Evolutionary conservation across 2,329 filamentous ascomycete genomes (phyloP), one percentile per base, ranked within the genome.

Genomic region (Aspergillus texensis): DNA sequence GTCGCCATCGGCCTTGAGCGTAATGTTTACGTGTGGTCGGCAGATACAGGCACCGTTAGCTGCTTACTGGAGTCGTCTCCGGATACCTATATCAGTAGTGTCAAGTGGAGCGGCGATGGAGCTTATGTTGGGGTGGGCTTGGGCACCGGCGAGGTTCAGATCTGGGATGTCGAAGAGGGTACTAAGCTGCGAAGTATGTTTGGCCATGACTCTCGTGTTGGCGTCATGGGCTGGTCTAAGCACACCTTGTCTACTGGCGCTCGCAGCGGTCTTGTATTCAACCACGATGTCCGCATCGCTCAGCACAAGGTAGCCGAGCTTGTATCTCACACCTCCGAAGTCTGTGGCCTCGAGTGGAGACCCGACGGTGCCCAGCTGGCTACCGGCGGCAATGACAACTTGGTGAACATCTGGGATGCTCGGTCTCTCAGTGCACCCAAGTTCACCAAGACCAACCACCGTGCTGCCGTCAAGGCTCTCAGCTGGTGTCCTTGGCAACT

Each of bases 391-490:
- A 99, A 99, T 76, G 95, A 99, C 86, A 99, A 99, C 85, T 86
- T 99, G 61, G 95, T 99, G 70, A 96, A 92, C 74, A 99, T 99
- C 82, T 99, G 95, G 95, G 95, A 99, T 79, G 94, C 95, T 61
- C 93, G 95, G 57, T 95, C 93, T 10, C 86, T 99, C 64, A 89
- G 89, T 21, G 94, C 96, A 11, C 95, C 95, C 78, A 98, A 98
- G 83, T 98, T 98, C 85, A 95, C 93, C 81, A 99, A 99, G 89
- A 97, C 94, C 76, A 99, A 99, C 86, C 95, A 99, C 86, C 95
- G 95, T 81, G 95, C 95, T 62, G 95, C 95, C 52, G 94, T 99
- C 82, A 99, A 99, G 88, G 95, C 95, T 63, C 88, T 99, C 53
- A 91, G 93, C 67, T 99, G 95, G 95, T 99, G 95, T 85, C 95